Evolutionary conservation across 257 asterid species (phyloP).

Genomic region (Datura wrightii): DNA sequence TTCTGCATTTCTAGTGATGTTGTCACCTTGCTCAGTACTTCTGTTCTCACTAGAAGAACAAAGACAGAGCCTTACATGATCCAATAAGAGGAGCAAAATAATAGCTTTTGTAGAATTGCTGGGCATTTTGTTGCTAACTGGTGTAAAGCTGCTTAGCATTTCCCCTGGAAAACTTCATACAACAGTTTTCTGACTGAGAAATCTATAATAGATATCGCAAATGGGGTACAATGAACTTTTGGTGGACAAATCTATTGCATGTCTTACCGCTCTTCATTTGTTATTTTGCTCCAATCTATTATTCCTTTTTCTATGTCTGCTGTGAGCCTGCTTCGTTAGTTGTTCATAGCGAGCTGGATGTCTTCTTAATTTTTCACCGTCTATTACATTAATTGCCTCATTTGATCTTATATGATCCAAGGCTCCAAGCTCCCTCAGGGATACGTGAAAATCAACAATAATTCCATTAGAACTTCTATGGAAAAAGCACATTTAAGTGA

Average conservation of each 20-base stretch:
- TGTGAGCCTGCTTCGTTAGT: constrained; percentile 19
- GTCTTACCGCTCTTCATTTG: not conserved
- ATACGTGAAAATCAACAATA: not conserved
- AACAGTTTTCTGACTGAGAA: constrained; percentile 16
- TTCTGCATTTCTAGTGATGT: not conserved
- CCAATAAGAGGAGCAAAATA: not conserved
- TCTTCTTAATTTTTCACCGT: constrained; percentile 14
- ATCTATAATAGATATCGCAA: not conserved
- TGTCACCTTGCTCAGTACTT: constrained; percentile 1
- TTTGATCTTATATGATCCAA: not conserved
- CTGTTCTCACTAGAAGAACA: not conserved
- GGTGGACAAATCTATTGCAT: not conserved
- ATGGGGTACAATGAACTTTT: not conserved
- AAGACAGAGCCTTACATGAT: not conserved
- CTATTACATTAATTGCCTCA: not conserved
- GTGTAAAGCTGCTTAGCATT: constrained; percentile 2
- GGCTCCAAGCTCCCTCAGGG: constrained; percentile 18
- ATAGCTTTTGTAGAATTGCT: not conserved
- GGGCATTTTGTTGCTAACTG: not conserved
- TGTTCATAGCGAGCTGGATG: not conserved
- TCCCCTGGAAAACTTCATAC: not conserved
- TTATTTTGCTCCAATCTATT: constrained; percentile 7
- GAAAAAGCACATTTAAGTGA: not conserved
- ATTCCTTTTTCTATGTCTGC: not conserved
- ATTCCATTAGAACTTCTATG: not conserved